phyloP scores from a whole-genome alignment of 805 yeast genomes.

The Candida glaebosa region DNA sequence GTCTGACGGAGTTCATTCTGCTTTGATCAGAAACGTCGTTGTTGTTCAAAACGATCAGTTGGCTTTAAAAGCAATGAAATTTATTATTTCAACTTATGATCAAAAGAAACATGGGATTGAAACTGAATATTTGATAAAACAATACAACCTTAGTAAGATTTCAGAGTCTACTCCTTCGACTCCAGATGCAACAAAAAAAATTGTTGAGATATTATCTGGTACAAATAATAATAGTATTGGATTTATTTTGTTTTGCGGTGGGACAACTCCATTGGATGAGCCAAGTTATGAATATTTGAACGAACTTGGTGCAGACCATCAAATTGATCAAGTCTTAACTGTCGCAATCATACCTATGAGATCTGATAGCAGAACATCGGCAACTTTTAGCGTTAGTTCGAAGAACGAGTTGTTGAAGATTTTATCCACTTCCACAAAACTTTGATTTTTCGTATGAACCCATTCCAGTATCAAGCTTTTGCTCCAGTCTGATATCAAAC shows the following conservation, averaged over 20 bases:
- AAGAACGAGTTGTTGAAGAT: slow-evolving; percentile 56
- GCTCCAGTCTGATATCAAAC: too few species aligned
- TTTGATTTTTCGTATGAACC: background rate
- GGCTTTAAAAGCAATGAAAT: slow-evolving; percentile 53
- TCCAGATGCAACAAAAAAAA: slow-evolving; percentile 3
- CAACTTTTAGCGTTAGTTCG: slow-evolving; percentile 63
- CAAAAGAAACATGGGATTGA: slow-evolving; percentile 8
- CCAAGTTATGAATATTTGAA: slow-evolving; percentile 57
- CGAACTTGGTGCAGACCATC: slow-evolving; percentile 31
- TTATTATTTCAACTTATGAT: slow-evolving; percentile 41
- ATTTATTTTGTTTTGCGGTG: slow-evolving; percentile 52
- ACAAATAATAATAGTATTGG: background rate
- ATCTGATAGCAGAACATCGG: slow-evolving; percentile 49
- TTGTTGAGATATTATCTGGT: slow-evolving; percentile 4
- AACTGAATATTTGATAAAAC: background rate
- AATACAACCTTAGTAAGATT: slow-evolving; percentile 3
- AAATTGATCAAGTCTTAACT: slow-evolving; percentile 49
- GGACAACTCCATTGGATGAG: slow-evolving; percentile 66
- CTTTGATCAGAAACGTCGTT: slow-evolving; percentile 63
- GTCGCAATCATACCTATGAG: slow-evolving; percentile 43
- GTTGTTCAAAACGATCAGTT: slow-evolving; percentile 67
- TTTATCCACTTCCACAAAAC: background rate
- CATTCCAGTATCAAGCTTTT: too few species aligned
- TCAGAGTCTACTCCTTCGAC: background rate
- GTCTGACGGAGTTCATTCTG: slow-evolving; percentile 60